Evolutionary conservation across 2,329 filamentous ascomycete genomes (phyloP).

Genomic region (Aspergillus quadricinctus): DNA sequence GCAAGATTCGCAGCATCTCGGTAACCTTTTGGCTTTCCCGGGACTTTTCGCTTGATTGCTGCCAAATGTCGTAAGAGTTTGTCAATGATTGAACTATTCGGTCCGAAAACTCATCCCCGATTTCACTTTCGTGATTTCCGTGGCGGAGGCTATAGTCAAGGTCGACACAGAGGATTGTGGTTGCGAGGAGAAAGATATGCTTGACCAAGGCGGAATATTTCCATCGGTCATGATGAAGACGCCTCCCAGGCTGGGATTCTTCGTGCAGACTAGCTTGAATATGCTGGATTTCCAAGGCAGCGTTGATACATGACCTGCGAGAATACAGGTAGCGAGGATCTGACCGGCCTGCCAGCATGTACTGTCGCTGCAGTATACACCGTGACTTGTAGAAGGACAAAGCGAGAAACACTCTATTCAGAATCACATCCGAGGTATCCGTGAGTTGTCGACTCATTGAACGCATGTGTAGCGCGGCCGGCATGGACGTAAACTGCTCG

Average conservation of each 20-base stretch:
- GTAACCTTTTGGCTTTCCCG: too few relatives aligned
- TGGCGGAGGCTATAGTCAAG: too few relatives aligned
- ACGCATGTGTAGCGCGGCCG: constrained; percentile 10
- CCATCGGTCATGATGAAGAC: too few relatives aligned
- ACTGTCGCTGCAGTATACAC: constrained; percentile 5
- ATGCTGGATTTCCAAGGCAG: constrained; percentile 41
- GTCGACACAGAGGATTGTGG: too few relatives aligned
- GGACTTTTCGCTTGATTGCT: too few relatives aligned
- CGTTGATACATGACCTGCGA: constrained; percentile 41
- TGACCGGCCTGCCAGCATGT: constrained; percentile 24
- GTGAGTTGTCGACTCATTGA: constrained; percentile 5
- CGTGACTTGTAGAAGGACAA: constrained; percentile 6
- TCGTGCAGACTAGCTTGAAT: constrained; percentile 42
- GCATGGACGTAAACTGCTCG: constrained; percentile 12
- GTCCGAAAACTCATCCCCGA: too few relatives aligned
- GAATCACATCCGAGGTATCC: neutral
- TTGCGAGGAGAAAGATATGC: too few relatives aligned
- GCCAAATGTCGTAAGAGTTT: too few relatives aligned
- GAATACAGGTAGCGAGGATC: constrained; percentile 39
- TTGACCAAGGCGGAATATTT: too few relatives aligned
- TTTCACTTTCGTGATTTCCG: too few relatives aligned
- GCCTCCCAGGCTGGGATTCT: constrained; percentile 34
- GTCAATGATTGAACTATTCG: too few relatives aligned
- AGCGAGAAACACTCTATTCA: neutral
- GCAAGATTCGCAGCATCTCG: too few relatives aligned